Conservation (phyloP, 2,329 filamentous ascomycete species). For the Aspergillus sp. region DNA sequence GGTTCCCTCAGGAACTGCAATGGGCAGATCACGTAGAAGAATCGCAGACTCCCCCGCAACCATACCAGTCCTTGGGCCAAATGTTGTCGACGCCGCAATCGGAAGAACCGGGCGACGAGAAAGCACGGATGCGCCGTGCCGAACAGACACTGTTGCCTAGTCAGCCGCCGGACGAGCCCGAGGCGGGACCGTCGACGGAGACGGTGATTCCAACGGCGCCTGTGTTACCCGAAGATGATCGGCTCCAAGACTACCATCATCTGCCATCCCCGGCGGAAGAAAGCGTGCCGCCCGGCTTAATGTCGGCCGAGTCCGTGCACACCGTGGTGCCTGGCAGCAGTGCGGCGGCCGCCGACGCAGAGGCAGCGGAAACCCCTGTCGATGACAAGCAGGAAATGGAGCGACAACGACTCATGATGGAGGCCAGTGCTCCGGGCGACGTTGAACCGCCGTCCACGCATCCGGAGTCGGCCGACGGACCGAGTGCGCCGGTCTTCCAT, state of each 20-base stretch:
- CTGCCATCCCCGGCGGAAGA: conserved; percentile 23
- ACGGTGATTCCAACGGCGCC: conserved; percentile 45
- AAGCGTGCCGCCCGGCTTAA: conserved; percentile 21
- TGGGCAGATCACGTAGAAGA: conserved; percentile 32
- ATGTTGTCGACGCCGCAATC: conserved; percentile 47
- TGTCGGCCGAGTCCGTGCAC: conserved; percentile 33
- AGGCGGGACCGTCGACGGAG: conserved; percentile 48
- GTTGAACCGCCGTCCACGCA: conserved; percentile 7
- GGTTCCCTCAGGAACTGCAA: conserved; percentile 21
- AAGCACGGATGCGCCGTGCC: conserved; percentile 73
- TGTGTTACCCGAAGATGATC: conserved; percentile 49
- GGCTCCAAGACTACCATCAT: conserved; percentile 50
- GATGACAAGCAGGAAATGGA: conserved; percentile 84
- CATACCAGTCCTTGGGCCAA: conserved; percentile 23
- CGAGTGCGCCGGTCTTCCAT: conserved; percentile 61
- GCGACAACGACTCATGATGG: conserved; percentile 60
- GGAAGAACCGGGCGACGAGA: conserved; percentile 71
- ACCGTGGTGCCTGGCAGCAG: conserved; percentile 32
- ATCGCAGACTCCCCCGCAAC: conserved; percentile 15
- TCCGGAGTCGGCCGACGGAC: conserved; percentile 26
- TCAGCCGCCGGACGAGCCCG: conserved; percentile 59
- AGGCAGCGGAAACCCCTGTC: conserved; percentile 25
- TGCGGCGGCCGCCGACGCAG: conserved; percentile 44
- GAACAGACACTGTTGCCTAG: conserved; percentile 81
- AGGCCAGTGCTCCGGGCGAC: conserved; percentile 61